These are phyloP conservation scores for Aristolochia fimbriata DNA, from an alignment of 164 flowering plant species.

Conservation along the genomic window DNA sequence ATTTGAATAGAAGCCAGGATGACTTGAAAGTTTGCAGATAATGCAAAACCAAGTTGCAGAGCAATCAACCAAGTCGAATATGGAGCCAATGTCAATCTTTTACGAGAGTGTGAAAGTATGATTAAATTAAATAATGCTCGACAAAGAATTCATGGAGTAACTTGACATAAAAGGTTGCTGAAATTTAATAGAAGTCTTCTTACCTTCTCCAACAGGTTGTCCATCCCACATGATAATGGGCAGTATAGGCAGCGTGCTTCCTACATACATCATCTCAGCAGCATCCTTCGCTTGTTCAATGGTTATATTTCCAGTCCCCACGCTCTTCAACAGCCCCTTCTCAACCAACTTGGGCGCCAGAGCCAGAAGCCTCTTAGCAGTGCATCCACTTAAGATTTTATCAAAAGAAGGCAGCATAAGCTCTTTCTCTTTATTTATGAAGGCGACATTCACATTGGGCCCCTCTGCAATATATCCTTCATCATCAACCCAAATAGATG, in stretches of 20 bases:
- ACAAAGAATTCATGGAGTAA: neutral
- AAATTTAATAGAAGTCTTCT: neutral
- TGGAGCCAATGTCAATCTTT: no score
- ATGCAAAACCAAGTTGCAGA: no score
- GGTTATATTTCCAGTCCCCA: slow-evolving; percentile 34
- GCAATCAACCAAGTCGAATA: no score
- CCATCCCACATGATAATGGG: slow-evolving; percentile 77
- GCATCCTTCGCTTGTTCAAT: slow-evolving; percentile 58
- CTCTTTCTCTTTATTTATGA: slow-evolving; percentile 58
- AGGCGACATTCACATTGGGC: slow-evolving; percentile 81
- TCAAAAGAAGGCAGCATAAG: slow-evolving; percentile 67
- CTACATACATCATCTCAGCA: slow-evolving; percentile 78
- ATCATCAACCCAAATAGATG: slow-evolving; percentile 84
- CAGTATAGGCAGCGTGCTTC: slow-evolving; percentile 74
- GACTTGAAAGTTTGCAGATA: no score
- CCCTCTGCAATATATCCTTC: slow-evolving; percentile 84
- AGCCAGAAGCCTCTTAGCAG: slow-evolving; percentile 67
- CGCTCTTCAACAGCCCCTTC: slow-evolving; percentile 45
- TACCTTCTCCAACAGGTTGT: slow-evolving; percentile 77
- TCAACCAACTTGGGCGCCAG: slow-evolving; percentile 66
- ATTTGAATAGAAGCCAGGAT: no score
- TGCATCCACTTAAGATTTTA: slow-evolving; percentile 75
- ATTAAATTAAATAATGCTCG: neutral
- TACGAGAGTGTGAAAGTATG: no score
- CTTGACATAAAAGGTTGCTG: no score